A percentile compares a stretch with the other conserved stretches of the same genome.
These are phyloP conservation scores for Pseudogymnoascus destructans DNA, from an alignment of 2,329 filamentous ascomycete genomes.

Conservation along the genomic window DNA sequence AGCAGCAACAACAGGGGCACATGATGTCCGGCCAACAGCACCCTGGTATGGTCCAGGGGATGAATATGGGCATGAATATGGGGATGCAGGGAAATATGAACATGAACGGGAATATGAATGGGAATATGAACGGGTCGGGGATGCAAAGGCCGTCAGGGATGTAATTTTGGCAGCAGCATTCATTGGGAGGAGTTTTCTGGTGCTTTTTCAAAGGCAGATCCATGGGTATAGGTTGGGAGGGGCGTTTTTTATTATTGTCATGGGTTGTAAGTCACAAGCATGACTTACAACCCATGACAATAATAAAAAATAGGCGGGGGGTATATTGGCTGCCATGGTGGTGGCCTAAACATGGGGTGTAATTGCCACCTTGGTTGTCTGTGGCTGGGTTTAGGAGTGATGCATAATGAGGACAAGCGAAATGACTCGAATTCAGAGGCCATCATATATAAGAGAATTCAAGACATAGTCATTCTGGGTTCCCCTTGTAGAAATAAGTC, in stretches of 20 bases:
- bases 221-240: neutral
- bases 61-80: slow-evolving; percentile 17
- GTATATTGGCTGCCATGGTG: neutral
- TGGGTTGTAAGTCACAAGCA: neutral
- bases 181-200: neutral
- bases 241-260: neutral
- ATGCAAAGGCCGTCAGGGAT: slow-evolving; percentile 14
- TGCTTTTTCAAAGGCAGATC: slow-evolving; percentile 5
- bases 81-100: slow-evolving; percentile 17
- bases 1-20: slow-evolving; percentile 19
- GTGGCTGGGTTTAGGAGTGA: neutral
- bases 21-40: slow-evolving; percentile 18
- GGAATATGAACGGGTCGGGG: slow-evolving; percentile 7
- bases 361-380: neutral
- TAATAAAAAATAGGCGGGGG: too few species aligned
- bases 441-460: slow-evolving; percentile 1
- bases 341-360: neutral
- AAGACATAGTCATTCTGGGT: neutral
- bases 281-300: too few species aligned
- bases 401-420: slow-evolving; percentile 7
- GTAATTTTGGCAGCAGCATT: slow-evolving; percentile 9
- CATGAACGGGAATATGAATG: slow-evolving; percentile 10
- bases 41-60: slow-evolving; percentile 10
- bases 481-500: neutral
- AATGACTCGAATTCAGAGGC: slow-evolving; percentile 1